Evolutionary conservation across 805 yeast species (phyloP).

Genomic region (Komagataella populi): DNA sequence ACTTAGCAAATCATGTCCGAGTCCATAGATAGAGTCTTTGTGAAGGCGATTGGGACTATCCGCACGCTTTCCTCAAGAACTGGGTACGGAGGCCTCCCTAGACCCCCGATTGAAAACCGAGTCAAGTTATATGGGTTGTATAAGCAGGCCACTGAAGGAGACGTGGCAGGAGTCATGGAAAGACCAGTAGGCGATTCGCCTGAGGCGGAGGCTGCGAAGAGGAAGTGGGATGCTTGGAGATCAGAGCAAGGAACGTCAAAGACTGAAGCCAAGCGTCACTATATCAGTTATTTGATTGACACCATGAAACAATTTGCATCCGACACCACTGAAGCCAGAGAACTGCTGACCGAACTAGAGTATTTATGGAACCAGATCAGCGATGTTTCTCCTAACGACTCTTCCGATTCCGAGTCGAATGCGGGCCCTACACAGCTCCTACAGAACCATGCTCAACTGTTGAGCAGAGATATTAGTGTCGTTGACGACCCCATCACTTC

Average conservation of each 20-base stretch:
- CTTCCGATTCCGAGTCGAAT: neutral
- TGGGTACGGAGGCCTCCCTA: conserved; percentile 48
- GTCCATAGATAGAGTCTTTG: conserved; percentile 65
- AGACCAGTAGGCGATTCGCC: conserved; percentile 45
- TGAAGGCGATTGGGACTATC: conserved; percentile 70
- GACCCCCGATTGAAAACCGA: conserved; percentile 65
- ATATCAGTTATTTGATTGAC: conserved; percentile 53
- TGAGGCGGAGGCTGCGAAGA: conserved; percentile 54
- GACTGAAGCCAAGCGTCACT: conserved; percentile 62
- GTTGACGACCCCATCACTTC: neutral
- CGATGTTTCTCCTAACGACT: conserved; percentile 15
- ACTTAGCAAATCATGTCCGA: conserved; percentile 24
- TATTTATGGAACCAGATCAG: conserved; percentile 63
- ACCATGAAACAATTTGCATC: conserved; percentile 62
- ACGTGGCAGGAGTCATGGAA: conserved; percentile 54
- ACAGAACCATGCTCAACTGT: neutral
- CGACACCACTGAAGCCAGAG: conserved; percentile 53
- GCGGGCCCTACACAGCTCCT: neutral
- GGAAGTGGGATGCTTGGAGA: conserved; percentile 84
- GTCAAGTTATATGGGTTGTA: conserved; percentile 67
- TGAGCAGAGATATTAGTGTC: neutral
- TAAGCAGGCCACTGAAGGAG: conserved; percentile 85
- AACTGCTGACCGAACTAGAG: conserved; percentile 54
- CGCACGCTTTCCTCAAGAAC: conserved; percentile 55
- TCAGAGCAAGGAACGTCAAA: conserved; percentile 51